Evolutionary conservation across 2,329 filamentous ascomycete species (phyloP).

Genomic region (Claviceps sp.): DNA sequence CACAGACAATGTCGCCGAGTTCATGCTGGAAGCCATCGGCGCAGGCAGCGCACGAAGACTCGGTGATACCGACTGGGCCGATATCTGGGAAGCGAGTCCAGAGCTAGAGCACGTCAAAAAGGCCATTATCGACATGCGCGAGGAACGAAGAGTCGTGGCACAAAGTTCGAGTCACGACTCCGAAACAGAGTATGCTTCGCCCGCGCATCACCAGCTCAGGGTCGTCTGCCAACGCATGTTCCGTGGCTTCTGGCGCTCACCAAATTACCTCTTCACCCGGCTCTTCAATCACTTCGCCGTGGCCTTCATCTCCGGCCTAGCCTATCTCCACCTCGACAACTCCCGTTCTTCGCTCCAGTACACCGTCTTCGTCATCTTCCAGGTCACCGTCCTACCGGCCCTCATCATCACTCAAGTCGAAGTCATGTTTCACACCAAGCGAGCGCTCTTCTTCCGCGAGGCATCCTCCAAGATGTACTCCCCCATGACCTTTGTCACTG

Average conservation of each 20-base stretch:
- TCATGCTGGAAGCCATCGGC: slow-evolving; percentile 76
- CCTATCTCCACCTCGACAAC: slow-evolving; percentile 65
- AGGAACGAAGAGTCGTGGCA: slow-evolving; percentile 33
- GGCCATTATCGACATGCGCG: slow-evolving; percentile 54
- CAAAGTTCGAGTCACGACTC: slow-evolving; percentile 33
- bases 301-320: slow-evolving; percentile 63
- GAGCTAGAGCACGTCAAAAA: slow-evolving; percentile 55
- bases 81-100: slow-evolving; percentile 62
- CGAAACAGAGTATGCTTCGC: slow-evolving; percentile 72
- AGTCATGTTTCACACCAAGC: slow-evolving; percentile 62
- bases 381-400: slow-evolving; percentile 71
- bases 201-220: slow-evolving; percentile 64
- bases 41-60: slow-evolving; percentile 60
- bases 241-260: slow-evolving; percentile 70
- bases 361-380: slow-evolving; percentile 82
- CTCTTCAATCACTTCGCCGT: slow-evolving; percentile 76
- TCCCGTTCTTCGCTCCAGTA: slow-evolving; percentile 69
- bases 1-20: slow-evolving; percentile 53
- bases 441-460: slow-evolving; percentile 77
- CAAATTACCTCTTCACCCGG: slow-evolving; percentile 80
- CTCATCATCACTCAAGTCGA: slow-evolving; percentile 76
- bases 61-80: slow-evolving; percentile 64
- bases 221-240: slow-evolving; percentile 61
- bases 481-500: slow-evolving; percentile 61
- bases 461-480: slow-evolving; percentile 77